A percentile compares a stretch with the other conserved stretches of the same genome.
Evolutionary conservation across 2,329 filamentous ascomycete species (phyloP).

Genomic region (Didymella glomerata): DNA sequence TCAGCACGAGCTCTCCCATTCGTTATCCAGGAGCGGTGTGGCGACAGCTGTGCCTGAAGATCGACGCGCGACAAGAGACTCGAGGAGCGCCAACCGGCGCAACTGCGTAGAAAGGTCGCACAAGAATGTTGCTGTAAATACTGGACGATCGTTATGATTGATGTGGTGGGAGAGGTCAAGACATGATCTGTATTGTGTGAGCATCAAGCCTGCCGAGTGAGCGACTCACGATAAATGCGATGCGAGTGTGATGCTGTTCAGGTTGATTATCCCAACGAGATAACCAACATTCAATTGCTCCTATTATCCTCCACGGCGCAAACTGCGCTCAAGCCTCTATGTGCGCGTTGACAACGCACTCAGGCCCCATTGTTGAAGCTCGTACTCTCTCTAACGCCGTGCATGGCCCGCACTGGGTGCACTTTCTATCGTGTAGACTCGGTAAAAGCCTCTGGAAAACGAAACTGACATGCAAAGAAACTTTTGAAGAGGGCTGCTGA

Average conservation of each 20-base stretch:
- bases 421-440: constrained; percentile 33
- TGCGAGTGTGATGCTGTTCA: constrained; percentile 7
- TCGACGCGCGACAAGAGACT: constrained; percentile 7
- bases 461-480: constrained; percentile 39
- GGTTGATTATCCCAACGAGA: constrained; percentile 13
- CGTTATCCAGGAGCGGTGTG: constrained; percentile 13
- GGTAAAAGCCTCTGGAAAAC: constrained; percentile 39
- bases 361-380: constrained; percentile 39
- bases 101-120: background rate
- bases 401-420: constrained; percentile 30
- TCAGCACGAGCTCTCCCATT: constrained; percentile 7
- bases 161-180: background rate
- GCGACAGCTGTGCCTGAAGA: constrained; percentile 17
- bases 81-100: background rate
- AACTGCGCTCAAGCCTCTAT: constrained; percentile 24
- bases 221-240: constrained; percentile 10
- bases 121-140: background rate
- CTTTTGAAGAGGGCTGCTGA: constrained; percentile 45
- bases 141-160: background rate
- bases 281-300: constrained; percentile 17
- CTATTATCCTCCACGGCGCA: constrained; percentile 21
- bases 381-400: constrained; percentile 28
- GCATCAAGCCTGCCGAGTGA: constrained; percentile 1
- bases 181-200: background rate
- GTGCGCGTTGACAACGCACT: constrained; percentile 45